Base-by-base conservation (phyloP, 2,329 filamentous ascomycete species). In the Fusarium beomiforme region DNA sequence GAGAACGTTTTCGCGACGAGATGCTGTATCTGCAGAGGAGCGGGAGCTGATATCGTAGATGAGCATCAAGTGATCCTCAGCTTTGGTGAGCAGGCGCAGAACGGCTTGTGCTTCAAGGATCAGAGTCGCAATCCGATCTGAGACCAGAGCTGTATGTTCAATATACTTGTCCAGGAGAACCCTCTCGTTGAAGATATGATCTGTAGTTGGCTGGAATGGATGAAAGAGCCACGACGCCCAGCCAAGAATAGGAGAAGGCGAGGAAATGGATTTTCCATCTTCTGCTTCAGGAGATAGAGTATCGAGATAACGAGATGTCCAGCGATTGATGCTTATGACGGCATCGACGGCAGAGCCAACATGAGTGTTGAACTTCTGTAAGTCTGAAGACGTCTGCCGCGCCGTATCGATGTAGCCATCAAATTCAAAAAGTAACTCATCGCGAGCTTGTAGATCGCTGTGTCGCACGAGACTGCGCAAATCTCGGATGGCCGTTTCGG, bases 351-450 rank as follows among this genome's bases (percentile, higher is more conserved):
- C 90, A 14, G 89, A 86, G 8, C 92, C 92, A 70, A 95, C 91
- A 72, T 92, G 90, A 1, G 88, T 90, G 81, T 95, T 95, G 85
- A 95, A 96, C 63, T 86, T 87, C 67, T 91, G 90, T 8, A 96
- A 85, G 60, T 92, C 89, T 46, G 86, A 84, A 7, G 91, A 89
- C 2, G 91, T 90, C 49, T 86, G 85, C 6, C 89, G 84, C 4
- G 91, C 90, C 1, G 88, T 89, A 13, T 91, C 89, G 71, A 96
- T 89, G 80, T 95, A 97, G 53, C 88, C 88, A 68, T 92, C 88
- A 61, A 97, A 92, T 78, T 95, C 93, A 24, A 90, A 85, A 8
- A 93, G 88, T 16, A 97, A 86, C 79, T 94, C 91, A 37, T 91
- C 87, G 33, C 88, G 88, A 42, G 88, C 88, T 29, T 89, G 88